Percentiles rank a stretch among this genome's conserved stretches.
These are phyloP conservation scores for Pleurotus cornucopiae DNA, from an alignment of 768 basidiomycete genomes.

Conservation along the genomic window DNA sequence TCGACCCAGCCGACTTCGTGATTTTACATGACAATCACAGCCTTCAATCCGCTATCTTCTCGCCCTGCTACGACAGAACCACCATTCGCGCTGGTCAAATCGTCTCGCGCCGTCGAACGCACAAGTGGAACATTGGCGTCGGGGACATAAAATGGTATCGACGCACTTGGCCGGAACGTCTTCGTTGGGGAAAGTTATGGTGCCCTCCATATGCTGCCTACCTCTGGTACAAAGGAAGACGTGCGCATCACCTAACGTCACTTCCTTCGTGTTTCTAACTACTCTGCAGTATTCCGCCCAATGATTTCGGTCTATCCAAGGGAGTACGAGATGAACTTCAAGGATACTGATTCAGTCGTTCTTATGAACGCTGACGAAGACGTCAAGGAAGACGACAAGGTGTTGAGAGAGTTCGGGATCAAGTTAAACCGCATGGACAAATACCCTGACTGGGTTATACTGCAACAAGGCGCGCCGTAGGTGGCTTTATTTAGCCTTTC, in stretches of 20 bases:
- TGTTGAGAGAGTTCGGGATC: neutral
- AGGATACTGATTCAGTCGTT: conserved; percentile 4
- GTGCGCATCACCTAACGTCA: neutral
- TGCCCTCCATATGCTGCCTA: conserved; percentile 5
- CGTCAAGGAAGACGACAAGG: conserved; percentile 5
- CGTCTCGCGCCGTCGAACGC: conserved; percentile 33
- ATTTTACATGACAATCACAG: conserved; percentile 45
- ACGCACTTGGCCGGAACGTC: conserved; percentile 2
- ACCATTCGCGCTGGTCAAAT: conserved; percentile 44
- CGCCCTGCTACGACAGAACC: conserved; percentile 45
- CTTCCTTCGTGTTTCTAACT: neutral
- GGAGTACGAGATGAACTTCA: conserved; percentile 4
- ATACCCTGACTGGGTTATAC: conserved; percentile 4
- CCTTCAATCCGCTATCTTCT: conserved; percentile 43
- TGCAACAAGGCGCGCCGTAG: neutral
- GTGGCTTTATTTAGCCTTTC: neutral
- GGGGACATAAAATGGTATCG: conserved; percentile 7
- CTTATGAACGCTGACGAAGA: conserved; percentile 3
- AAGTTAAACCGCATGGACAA: neutral
- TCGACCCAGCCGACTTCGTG: conserved; percentile 52
- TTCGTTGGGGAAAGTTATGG: conserved; percentile 1
- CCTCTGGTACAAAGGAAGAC: conserved; percentile 1
- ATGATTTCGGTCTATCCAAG: neutral
- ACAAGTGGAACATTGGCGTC: conserved; percentile 23
- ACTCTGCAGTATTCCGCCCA: neutral